These are phyloP conservation scores for Auricularia sp. DNA, from an alignment of 768 basidiomycete genomes.

Conservation along the genomic window DNA sequence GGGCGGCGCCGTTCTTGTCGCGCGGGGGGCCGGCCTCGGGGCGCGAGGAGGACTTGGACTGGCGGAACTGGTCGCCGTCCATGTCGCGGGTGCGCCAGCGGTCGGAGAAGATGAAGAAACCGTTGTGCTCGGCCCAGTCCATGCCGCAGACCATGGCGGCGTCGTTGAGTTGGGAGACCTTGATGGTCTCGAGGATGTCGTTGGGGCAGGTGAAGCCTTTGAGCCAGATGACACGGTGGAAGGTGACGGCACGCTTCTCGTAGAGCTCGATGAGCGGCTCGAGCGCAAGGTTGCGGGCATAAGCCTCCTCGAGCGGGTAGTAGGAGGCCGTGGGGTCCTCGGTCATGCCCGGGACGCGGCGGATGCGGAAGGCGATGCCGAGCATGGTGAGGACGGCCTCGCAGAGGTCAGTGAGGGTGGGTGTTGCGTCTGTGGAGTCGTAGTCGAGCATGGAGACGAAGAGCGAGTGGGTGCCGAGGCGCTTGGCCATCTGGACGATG, in stretches of 20 bases:
- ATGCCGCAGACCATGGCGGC: constrained; percentile 99
- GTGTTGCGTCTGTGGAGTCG: constrained; percentile 89
- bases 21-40: constrained; percentile 87
- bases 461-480: constrained; percentile 78
- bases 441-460: constrained; percentile 99
- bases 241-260: constrained; percentile 65
- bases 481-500: constrained; percentile 89
- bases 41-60: constrained; percentile 88
- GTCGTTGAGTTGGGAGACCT: constrained; percentile 80
- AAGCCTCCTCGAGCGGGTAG: constrained; percentile 91
- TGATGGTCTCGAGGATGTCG: constrained; percentile 91
- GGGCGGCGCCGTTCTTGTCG: constrained; percentile 66
- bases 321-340: constrained; percentile 78
- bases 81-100: constrained; percentile 97
- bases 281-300: constrained; percentile 84
- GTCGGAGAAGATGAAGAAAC: constrained; percentile 96
- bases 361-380: constrained; percentile 86
- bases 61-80: constrained; percentile 95
- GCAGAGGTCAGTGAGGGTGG: constrained; percentile 86
- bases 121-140: constrained; percentile 99
- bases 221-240: constrained; percentile 90
- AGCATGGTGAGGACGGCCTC: constrained; percentile 91
- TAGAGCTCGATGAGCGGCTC: constrained; percentile 83
- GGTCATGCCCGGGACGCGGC: constrained; percentile 90
- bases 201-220: constrained; percentile 99